phyloP scores from a whole-genome alignment of 495 filamentous ascomycete species.

The Tetracladium setigerum region DNA sequence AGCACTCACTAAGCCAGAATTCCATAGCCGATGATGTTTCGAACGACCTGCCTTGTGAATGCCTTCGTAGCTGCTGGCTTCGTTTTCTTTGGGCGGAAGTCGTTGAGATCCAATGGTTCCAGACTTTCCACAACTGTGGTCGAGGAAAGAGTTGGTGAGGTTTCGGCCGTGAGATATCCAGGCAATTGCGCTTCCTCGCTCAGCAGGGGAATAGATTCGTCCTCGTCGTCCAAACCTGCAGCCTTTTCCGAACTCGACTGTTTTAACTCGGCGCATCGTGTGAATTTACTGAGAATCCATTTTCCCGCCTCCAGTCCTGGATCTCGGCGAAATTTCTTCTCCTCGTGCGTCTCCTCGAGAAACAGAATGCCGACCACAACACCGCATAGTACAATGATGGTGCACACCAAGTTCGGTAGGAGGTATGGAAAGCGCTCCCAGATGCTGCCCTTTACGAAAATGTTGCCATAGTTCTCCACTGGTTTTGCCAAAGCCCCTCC shows the following conservation, averaged over 20 bases:
- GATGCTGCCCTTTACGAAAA: constrained; percentile 66
- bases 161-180: constrained; percentile 52
- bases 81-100: neutral
- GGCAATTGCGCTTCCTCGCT: constrained; percentile 25
- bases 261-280: constrained; percentile 13
- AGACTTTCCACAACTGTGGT: constrained; percentile 21
- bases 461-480: constrained; percentile 66
- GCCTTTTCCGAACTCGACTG: constrained; percentile 18
- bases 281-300: constrained; percentile 48
- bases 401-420: constrained; percentile 88
- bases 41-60: constrained; percentile 75
- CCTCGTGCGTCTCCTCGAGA: constrained; percentile 88
- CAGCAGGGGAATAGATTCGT: constrained; percentile 40
- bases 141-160: constrained; percentile 43
- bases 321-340: constrained; percentile 72
- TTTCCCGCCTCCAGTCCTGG: constrained; percentile 67
- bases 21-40: constrained; percentile 82
- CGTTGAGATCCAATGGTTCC: constrained; percentile 16
- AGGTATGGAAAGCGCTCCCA: constrained; percentile 86
- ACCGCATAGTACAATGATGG: constrained; percentile 65
- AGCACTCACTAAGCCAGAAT: constrained; percentile 90
- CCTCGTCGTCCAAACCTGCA: constrained; percentile 15
- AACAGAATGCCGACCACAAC: constrained; percentile 82
- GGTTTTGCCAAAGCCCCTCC: constrained; percentile 87
- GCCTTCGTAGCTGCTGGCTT: constrained; percentile 34